Conservation (phyloP, 768 basidiomycete species). For the Serendipita indica region DNA sequence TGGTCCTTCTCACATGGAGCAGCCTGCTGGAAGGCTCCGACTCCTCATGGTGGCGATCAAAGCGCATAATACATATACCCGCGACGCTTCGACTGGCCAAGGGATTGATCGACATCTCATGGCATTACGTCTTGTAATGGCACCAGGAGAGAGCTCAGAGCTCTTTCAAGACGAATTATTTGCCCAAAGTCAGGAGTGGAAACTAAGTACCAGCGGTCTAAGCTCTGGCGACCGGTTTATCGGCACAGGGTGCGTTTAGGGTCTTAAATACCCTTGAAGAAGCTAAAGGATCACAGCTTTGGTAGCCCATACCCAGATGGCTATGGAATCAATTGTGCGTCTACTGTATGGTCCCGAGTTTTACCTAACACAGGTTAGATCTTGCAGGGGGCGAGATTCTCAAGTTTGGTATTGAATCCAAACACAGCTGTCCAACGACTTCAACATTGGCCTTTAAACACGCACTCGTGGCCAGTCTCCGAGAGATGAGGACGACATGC, state of each 20-base stretch:
- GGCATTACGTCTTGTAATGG: slow-evolving; percentile 56
- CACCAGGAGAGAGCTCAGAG: slow-evolving; percentile 38
- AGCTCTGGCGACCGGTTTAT: slow-evolving; percentile 75
- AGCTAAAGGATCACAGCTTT: slow-evolving; percentile 35
- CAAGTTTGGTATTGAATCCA: slow-evolving; percentile 91
- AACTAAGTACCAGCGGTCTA: slow-evolving; percentile 76
- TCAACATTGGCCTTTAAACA: slow-evolving; percentile 56
- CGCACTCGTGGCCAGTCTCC: slow-evolving; percentile 44
- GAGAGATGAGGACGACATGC: slow-evolving; percentile 53
- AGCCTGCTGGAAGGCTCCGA: slow-evolving; percentile 27
- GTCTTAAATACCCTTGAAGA: not conserved
- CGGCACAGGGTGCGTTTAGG: slow-evolving; percentile 56
- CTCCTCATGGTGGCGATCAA: slow-evolving; percentile 54
- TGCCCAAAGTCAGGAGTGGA: slow-evolving; percentile 64
- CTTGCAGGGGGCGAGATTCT: slow-evolving; percentile 61
- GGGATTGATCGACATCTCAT: slow-evolving; percentile 89
- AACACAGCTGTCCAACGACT: slow-evolving; percentile 50
- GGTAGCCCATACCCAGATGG: slow-evolving; percentile 71
- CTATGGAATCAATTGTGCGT: slow-evolving; percentile 87
- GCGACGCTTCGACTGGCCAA: slow-evolving; percentile 62
- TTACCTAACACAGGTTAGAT: slow-evolving; percentile 34
- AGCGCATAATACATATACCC: slow-evolving; percentile 55
- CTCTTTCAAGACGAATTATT: slow-evolving; percentile 73
- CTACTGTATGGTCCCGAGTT: slow-evolving; percentile 11
- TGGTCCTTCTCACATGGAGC: not conserved